phyloP scores from a whole-genome alignment of 306 rosid genomes.

The Macrotyloma uniflorum region DNA sequence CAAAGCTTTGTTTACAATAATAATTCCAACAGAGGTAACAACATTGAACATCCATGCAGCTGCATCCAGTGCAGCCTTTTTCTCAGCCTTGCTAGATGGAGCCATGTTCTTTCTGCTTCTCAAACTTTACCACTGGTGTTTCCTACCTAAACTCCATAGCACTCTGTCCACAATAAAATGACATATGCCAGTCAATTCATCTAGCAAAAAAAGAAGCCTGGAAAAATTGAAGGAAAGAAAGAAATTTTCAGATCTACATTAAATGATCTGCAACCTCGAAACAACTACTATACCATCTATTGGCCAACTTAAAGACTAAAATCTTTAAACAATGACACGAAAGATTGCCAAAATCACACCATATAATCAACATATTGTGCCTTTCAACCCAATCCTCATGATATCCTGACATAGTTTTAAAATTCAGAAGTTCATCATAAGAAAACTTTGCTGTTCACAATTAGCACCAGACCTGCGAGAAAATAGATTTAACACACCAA shows the following conservation, averaged over 20 bases:
- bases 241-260: slow-evolving; percentile 4
- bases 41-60: slow-evolving; percentile 91
- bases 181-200: slow-evolving; percentile 11
- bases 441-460: not conserved
- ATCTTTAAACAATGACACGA: not conserved
- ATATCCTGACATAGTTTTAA: not conserved
- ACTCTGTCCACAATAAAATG: slow-evolving; percentile 29
- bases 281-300: slow-evolving; percentile 1
- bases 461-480: slow-evolving; percentile 23
- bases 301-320: slow-evolving; percentile 9
- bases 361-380: not conserved
- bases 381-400: not conserved
- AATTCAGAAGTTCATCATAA: slow-evolving; percentile 1
- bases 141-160: slow-evolving; percentile 45
- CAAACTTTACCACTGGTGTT: slow-evolving; percentile 12
- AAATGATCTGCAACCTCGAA: not conserved
- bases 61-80: slow-evolving; percentile 69
- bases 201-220: slow-evolving; percentile 5
- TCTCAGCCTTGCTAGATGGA: slow-evolving; percentile 69
- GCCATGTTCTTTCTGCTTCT: slow-evolving; percentile 50
- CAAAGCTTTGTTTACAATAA: slow-evolving; percentile 81
- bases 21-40: slow-evolving; percentile 84
- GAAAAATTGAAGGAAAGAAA: not conserved
- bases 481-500: slow-evolving; percentile 15
- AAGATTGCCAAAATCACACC: slow-evolving; percentile 15